A percentile compares a stretch with the other conserved stretches of the same genome.
These are phyloP conservation scores for Prunus fruticosa DNA, from an alignment of 306 rosid species.

Conservation along the genomic window DNA sequence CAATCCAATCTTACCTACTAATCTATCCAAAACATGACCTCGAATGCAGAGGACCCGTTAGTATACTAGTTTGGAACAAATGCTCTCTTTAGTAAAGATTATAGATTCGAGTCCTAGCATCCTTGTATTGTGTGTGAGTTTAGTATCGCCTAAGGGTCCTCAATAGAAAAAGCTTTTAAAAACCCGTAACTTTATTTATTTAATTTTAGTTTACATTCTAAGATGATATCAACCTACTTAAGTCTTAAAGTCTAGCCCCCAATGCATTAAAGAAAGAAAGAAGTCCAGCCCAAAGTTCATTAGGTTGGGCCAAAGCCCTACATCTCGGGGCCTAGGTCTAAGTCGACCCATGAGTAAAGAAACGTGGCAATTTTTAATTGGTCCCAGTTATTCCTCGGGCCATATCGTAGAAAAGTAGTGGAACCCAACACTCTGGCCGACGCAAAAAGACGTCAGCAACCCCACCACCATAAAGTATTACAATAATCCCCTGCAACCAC, in stretches of 20 bases:
- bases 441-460: conserved; percentile 24
- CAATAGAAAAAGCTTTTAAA: no score
- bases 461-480: conserved; percentile 7
- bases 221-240: neutral
- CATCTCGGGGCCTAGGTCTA: neutral
- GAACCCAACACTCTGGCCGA: conserved; percentile 20
- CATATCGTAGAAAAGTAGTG: conserved; percentile 14
- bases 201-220: neutral
- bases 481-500: conserved; percentile 7
- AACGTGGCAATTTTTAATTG: neutral
- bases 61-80: no score
- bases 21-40: no score
- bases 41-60: no score
- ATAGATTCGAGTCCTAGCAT: fast-evolving
- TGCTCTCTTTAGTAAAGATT: fast-evolving
- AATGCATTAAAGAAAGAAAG: no score
- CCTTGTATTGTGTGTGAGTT: no score
- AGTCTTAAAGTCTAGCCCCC: neutral
- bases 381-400: neutral
- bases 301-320: neutral
- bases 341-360: neutral
- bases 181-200: no score
- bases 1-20: no score
- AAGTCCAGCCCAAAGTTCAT: neutral
- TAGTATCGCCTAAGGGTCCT: no score